Evolutionary conservation across 129 eudicot species (phyloP), one percentile per base, ranked within the genome.

Genomic region (Flaveria robusta): DNA sequence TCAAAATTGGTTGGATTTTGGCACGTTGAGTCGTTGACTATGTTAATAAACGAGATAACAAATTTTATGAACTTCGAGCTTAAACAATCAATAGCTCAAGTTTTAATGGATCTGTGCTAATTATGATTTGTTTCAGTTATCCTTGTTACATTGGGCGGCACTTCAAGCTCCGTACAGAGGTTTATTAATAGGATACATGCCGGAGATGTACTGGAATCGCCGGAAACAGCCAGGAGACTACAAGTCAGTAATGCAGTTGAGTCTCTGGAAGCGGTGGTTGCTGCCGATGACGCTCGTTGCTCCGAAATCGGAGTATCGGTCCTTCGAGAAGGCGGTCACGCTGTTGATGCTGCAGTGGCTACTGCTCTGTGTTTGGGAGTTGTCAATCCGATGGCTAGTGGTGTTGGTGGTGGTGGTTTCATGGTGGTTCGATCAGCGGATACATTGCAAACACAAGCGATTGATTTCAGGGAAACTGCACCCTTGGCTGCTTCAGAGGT

Each of bases 401-500:
- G 97, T 26, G 77, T 93, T 3, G 98, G 98, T 12, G 98, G 98
- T 54, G 98, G 98, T 24, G 97, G 84, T 65, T 93, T 93, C 77
- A 93, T 93, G 97, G 79, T 93, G 9, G 90, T 93, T 45, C 77
- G 90, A 46, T 83, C 93, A 49, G 83, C 88, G n/a, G 78, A 51
- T 13, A 78, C 88, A 0, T 79, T 86, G 12, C 71, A 81, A 56
- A 79, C 92, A 18, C 80, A 42, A 15, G 97, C 97, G 39, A 80
- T 86, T 79, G 98, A 93, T 75, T 88, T 93, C 85, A 87, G 98
- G 74, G 98, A 90, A 87, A 90, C 98, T 76, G 98, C 98, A 12
- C 98, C 98, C 2, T 71, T 80, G 58, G 97, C 97, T 83, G 89
- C 98, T 72, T 85, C 98, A 9, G 86, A 87, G 96, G 97, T 94